phyloP scores from a whole-genome alignment of 2,329 filamentous ascomycete species.

The Fusarium domesticum region DNA sequence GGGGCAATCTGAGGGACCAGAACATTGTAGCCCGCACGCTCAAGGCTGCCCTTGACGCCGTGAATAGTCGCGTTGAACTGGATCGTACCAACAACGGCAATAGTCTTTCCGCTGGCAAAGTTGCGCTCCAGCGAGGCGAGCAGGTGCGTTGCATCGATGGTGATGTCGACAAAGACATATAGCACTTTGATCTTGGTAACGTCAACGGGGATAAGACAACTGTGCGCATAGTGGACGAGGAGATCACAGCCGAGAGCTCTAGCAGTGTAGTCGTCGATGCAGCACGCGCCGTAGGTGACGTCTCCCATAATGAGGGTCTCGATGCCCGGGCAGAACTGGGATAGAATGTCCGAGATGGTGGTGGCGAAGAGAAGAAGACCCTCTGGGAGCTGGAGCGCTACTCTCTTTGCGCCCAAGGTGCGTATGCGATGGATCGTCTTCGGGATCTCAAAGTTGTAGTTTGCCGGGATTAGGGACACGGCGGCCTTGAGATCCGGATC shows the following conservation, averaged over 20 bases:
- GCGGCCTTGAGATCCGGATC: slow-evolving; percentile 84
- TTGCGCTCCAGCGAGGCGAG: slow-evolving; percentile 85
- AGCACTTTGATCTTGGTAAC: slow-evolving; percentile 96
- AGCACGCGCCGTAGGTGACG: slow-evolving; percentile 97
- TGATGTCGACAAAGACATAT: slow-evolving; percentile 98
- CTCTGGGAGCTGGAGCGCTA: slow-evolving; percentile 97
- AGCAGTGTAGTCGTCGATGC: slow-evolving; percentile 97
- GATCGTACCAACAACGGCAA: slow-evolving; percentile 94
- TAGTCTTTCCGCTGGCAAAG: slow-evolving; percentile 77
- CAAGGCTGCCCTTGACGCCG: slow-evolving; percentile 72
- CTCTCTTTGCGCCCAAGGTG: slow-evolving; percentile 70
- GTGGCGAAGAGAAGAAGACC: slow-evolving; percentile 93
- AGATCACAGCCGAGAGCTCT: slow-evolving; percentile 90
- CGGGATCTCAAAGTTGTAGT: slow-evolving; percentile 98
- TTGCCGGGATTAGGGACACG: slow-evolving; percentile 81
- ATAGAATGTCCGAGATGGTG: slow-evolving; percentile 94
- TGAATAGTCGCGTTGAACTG: slow-evolving; percentile 98
- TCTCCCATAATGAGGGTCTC: slow-evolving; percentile 99
- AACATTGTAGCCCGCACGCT: slow-evolving; percentile 79
- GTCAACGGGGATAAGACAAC: slow-evolving; percentile 91
- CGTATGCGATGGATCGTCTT: slow-evolving; percentile 97
- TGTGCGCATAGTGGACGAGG: slow-evolving; percentile 94
- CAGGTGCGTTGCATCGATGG: slow-evolving; percentile 86
- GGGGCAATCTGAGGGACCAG: slow-evolving; percentile 90
- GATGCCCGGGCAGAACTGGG: slow-evolving; percentile 86